Percentiles rank a stretch among this genome's conserved stretches.
Evolutionary conservation across 306 rosid species (phyloP).

Genomic region (Vigna angularis): DNA sequence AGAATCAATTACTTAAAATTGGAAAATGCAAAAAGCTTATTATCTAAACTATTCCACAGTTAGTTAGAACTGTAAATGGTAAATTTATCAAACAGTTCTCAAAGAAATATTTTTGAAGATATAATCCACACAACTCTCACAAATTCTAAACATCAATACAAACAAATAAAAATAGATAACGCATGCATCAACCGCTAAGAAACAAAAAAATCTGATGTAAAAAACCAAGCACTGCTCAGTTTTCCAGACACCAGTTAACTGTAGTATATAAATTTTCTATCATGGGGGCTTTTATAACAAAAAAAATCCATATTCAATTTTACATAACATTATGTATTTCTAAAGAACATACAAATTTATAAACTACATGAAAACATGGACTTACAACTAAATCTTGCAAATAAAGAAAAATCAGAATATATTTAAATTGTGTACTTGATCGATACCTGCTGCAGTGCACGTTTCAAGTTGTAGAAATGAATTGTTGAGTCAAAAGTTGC

Average conservation of each 20-base stretch:
- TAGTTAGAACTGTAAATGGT: constrained; percentile 22
- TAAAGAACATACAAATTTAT: not conserved
- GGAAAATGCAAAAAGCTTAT: constrained; percentile 19
- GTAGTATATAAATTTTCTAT: constrained; percentile 27
- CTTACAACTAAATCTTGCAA: not conserved
- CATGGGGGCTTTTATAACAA: constrained; percentile 1
- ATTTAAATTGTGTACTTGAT: constrained; percentile 12
- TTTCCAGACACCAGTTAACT: constrained; percentile 34
- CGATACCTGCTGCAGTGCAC: constrained; percentile 90
- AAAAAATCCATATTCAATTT: constrained; percentile 13
- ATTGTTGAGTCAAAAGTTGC: constrained; percentile 97
- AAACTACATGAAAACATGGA: constrained; percentile 29
- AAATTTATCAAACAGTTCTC: constrained; percentile 19
- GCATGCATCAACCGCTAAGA: constrained; percentile 5
- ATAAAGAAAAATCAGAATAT: constrained; percentile 13
- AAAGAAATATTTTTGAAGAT: constrained; percentile 31
- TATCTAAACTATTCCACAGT: constrained; percentile 25
- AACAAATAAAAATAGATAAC: constrained; percentile 25
- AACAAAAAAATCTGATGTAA: constrained; percentile 11
- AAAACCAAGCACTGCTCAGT: constrained; percentile 9
- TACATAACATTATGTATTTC: constrained; percentile 8
- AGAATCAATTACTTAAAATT: constrained; percentile 21
- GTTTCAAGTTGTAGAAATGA: constrained; percentile 95
- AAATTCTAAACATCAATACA: constrained; percentile 24
- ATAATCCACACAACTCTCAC: constrained; percentile 23